Evolutionary conservation across 2,329 filamentous ascomycete genomes (phyloP).

Genomic region (Cladosporium austrohemisphaericum): DNA sequence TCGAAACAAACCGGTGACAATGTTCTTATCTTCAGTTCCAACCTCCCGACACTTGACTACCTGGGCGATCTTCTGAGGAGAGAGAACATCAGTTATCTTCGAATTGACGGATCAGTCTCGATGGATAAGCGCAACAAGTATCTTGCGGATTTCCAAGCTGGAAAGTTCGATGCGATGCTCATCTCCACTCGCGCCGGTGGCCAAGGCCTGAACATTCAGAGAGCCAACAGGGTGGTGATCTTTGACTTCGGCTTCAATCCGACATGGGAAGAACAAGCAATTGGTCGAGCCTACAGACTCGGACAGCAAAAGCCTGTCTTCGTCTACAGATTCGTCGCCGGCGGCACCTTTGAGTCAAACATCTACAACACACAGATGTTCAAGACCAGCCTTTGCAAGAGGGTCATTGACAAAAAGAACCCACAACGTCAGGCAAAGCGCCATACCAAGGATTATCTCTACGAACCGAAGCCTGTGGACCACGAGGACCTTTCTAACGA

Average conservation of each 20-base stretch:
- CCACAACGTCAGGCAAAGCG: constrained; percentile 63
- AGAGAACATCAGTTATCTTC: constrained; percentile 46
- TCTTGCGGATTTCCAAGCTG: constrained; percentile 67
- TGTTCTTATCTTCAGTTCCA: constrained; percentile 76
- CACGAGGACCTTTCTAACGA: constrained; percentile 49
- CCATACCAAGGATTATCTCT: constrained; percentile 53
- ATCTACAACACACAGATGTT: constrained; percentile 73
- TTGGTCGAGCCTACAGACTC: constrained; percentile 80
- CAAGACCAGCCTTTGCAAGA: constrained; percentile 74
- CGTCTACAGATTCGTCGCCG: constrained; percentile 76
- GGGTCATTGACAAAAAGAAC: constrained; percentile 81
- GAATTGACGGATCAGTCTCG: constrained; percentile 65
- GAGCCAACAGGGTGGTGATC: constrained; percentile 81
- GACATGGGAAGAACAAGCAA: constrained; percentile 76
- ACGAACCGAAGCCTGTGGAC: constrained; percentile 50
- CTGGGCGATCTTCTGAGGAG: constrained; percentile 55
- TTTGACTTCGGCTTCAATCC: constrained; percentile 83
- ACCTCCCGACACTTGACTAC: constrained; percentile 65
- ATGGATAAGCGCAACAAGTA: constrained; percentile 57
- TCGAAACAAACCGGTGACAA: constrained; percentile 64
- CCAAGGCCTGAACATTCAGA: constrained; percentile 75
- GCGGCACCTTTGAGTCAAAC: constrained; percentile 73
- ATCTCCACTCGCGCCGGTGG: constrained; percentile 83
- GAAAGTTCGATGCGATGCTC: constrained; percentile 58
- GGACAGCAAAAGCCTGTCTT: constrained; percentile 77